These are phyloP conservation scores for Saccharum spontaneum DNA, from an alignment of 176 grass and related monocot genomes.

Conservation along the genomic window DNA sequence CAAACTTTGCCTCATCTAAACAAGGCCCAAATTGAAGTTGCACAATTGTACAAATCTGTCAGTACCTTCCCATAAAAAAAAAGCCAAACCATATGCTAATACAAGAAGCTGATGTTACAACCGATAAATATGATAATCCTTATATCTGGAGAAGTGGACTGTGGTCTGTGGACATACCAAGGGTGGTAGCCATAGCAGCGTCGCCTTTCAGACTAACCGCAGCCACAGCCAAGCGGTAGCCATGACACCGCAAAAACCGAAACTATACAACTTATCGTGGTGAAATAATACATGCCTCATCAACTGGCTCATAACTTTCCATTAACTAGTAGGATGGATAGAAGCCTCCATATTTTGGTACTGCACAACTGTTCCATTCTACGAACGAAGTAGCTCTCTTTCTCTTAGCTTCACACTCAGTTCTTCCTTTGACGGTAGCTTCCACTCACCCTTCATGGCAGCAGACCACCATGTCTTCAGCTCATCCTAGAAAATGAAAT, in stretches of 20 bases:
- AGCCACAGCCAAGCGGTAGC: too few relatives aligned
- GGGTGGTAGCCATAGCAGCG: neutral
- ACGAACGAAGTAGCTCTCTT: constrained; percentile 45
- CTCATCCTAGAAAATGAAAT: constrained; percentile 60
- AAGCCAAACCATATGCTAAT: constrained; percentile 1
- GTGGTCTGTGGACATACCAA: constrained; percentile 1
- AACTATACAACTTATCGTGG: neutral
- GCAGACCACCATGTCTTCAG: constrained; percentile 83
- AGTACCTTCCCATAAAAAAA: constrained; percentile 34
- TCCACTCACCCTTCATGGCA: constrained; percentile 48
- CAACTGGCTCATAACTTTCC: neutral
- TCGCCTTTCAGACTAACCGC: too few relatives aligned
- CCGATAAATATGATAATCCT: neutral
- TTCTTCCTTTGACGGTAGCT: constrained; percentile 63
- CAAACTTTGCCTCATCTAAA: too few relatives aligned
- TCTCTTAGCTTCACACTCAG: constrained; percentile 65
- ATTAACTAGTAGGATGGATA: constrained; percentile 5
- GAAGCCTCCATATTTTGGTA: neutral
- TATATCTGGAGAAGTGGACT: neutral
- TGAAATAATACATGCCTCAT: neutral
- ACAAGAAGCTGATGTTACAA: neutral
- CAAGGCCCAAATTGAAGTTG: neutral
- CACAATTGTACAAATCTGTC: neutral
- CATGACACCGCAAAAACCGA: neutral
- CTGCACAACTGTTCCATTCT: neutral